Percentiles rank a stretch among this genome's conserved stretches.
Conservation (phyloP, 139 green algal genomes). For the Tetraselmis chui region DNA sequence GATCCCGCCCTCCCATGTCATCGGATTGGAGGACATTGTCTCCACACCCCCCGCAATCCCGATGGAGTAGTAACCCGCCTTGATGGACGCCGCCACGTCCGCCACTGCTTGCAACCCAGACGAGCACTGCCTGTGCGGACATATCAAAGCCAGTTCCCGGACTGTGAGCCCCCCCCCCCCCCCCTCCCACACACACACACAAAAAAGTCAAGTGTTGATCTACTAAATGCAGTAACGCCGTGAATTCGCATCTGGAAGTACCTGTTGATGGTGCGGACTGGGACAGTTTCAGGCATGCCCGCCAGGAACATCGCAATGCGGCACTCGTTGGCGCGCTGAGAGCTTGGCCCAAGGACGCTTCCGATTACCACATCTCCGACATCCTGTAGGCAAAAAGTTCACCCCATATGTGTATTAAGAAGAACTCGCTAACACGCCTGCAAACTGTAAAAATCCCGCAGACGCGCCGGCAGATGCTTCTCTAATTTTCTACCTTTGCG, state of each 20-base stretch:
- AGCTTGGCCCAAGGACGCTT: constrained; percentile 81
- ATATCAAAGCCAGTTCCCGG: too few species aligned
- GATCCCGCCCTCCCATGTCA: constrained; percentile 92
- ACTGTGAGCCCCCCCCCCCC: too few species aligned
- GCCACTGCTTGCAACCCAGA: constrained; percentile 92
- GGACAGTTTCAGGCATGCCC: constrained; percentile 87
- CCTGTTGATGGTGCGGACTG: constrained; percentile 93
- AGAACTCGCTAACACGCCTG: too few species aligned
- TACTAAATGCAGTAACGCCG: too few species aligned
- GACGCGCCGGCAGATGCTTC: neutral
- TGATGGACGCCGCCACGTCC: constrained; percentile 88
- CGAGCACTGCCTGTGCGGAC: constrained; percentile 65
- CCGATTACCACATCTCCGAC: constrained; percentile 95
- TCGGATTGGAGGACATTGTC: constrained; percentile 92
- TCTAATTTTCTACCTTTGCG: neutral
- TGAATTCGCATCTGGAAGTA: too few species aligned
- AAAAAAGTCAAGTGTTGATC: too few species aligned
- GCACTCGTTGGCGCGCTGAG: constrained; percentile 91
- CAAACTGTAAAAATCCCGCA: constrained; percentile 14
- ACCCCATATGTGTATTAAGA: neutral
- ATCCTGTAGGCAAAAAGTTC: constrained; percentile 36
- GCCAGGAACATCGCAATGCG: constrained; percentile 91
- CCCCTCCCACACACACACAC: too few species aligned
- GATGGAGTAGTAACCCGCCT: constrained; percentile 91
- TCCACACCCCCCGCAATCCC: constrained; percentile 89